These are phyloP conservation scores for Capsella bursapastoris DNA, from an alignment of 345 rosid genomes.

Conservation along the genomic window DNA sequence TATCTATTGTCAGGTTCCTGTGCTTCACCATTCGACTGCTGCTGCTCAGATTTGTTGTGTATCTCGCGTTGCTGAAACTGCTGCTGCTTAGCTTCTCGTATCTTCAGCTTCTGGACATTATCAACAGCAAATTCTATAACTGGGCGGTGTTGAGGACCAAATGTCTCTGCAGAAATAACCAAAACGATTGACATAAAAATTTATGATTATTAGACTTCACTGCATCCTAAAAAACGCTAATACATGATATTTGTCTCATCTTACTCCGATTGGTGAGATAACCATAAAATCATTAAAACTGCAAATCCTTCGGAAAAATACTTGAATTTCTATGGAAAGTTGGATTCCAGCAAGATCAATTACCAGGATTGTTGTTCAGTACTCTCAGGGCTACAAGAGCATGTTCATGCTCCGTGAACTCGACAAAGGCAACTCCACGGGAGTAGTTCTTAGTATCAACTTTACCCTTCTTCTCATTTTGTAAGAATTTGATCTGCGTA, in stretches of 20 bases:
- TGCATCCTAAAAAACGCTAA: not conserved
- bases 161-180: constrained; percentile 62
- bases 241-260: not conserved
- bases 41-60: constrained; percentile 34
- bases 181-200: constrained; percentile 8
- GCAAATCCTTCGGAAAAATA: not conserved
- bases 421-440: constrained; percentile 88
- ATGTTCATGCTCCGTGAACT: constrained; percentile 83
- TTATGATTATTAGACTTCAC: constrained; percentile 13
- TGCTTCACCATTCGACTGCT: constrained; percentile 38
- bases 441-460: constrained; percentile 67
- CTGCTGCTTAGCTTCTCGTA: constrained; percentile 57
- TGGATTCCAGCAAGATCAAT: not conserved
- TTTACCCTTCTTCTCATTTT: constrained; percentile 67
- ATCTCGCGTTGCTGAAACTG: constrained; percentile 50
- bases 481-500: constrained; percentile 76
- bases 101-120: constrained; percentile 76
- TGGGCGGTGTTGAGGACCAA: constrained; percentile 80
- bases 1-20: constrained; percentile 37
- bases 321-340: not conserved
- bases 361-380: constrained; percentile 93
- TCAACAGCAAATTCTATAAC: constrained; percentile 86
- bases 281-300: not conserved
- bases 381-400: constrained; percentile 94
- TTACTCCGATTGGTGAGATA: not conserved